phyloP scores from a whole-genome alignment of 768 basidiomycete genomes.

The Astraeus odoratus region DNA sequence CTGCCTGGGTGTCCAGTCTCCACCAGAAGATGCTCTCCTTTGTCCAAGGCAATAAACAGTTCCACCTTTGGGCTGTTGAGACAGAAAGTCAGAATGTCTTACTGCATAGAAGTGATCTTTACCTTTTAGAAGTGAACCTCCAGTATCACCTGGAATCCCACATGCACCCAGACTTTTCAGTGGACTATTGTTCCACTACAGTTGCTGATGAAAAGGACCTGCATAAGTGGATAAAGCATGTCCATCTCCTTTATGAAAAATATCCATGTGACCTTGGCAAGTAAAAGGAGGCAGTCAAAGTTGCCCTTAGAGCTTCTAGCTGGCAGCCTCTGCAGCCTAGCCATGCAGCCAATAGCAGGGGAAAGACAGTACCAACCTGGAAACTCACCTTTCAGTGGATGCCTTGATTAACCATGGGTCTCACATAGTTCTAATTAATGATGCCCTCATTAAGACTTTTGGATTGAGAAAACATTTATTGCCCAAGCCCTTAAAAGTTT shows the following conservation, averaged over 20 bases:
- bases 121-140: not conserved
- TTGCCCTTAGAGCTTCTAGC: too few species aligned
- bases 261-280: not conserved
- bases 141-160: not conserved
- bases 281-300: not conserved
- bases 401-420: conserved; percentile 26
- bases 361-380: not conserved
- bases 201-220: not conserved
- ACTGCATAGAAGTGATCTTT: not conserved
- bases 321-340: not conserved
- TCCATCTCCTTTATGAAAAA: not conserved
- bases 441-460: conserved; percentile 11
- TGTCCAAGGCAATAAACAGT: not conserved
- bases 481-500: not conserved
- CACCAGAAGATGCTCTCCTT: not conserved
- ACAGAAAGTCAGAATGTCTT: not conserved
- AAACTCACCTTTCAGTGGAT: conserved; percentile 1
- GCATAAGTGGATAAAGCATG: not conserved
- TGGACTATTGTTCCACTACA: not conserved
- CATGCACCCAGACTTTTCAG: not conserved
- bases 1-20: not conserved
- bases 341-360: not conserved
- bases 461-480: not conserved
- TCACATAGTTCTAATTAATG: conserved; percentile 26
- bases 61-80: not conserved